phyloP scores from a whole-genome alignment of 2,329 filamentous ascomycete genomes.

The Fusarium sp. region DNA sequence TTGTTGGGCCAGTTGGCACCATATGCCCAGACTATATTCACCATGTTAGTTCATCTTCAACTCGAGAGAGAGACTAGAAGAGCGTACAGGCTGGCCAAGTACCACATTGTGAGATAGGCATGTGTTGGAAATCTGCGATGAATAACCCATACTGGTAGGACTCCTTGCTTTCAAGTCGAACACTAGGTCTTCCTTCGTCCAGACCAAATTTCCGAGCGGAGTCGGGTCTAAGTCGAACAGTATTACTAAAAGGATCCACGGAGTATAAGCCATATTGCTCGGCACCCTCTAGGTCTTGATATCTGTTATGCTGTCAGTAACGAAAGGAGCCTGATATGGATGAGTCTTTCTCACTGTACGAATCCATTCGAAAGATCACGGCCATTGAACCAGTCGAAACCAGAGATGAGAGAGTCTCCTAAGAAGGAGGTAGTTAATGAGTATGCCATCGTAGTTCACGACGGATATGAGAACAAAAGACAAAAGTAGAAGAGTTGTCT shows the following conservation, averaged over 20 bases:
- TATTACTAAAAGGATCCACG: conserved; percentile 51
- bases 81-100: conserved; percentile 75
- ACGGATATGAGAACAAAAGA: conserved; percentile 3
- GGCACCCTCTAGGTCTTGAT: conserved; percentile 55
- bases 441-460: conserved; percentile 49
- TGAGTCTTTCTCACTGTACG: conserved; percentile 65
- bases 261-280: conserved; percentile 52
- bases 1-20: conserved; percentile 66
- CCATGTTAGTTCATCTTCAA: conserved; percentile 5
- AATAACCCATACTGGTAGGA: conserved; percentile 73
- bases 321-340: conserved; percentile 4
- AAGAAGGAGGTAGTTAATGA: conserved; percentile 54
- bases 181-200: conserved; percentile 62
- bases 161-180: conserved; percentile 73
- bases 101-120: conserved; percentile 76
- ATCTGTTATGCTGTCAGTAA: conserved; percentile 45
- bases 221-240: conserved; percentile 59
- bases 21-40: conserved; percentile 59
- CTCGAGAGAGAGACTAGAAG: too few relatives aligned
- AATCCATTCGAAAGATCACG: conserved; percentile 73
- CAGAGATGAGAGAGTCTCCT: conserved; percentile 54
- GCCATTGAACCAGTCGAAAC: conserved; percentile 61
- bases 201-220: conserved; percentile 49
- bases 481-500: conserved; percentile 8
- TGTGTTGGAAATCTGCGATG: conserved; percentile 76